These are phyloP conservation scores for Strobilomyces confusus DNA, from an alignment of 768 basidiomycete species.

Conservation along the genomic window DNA sequence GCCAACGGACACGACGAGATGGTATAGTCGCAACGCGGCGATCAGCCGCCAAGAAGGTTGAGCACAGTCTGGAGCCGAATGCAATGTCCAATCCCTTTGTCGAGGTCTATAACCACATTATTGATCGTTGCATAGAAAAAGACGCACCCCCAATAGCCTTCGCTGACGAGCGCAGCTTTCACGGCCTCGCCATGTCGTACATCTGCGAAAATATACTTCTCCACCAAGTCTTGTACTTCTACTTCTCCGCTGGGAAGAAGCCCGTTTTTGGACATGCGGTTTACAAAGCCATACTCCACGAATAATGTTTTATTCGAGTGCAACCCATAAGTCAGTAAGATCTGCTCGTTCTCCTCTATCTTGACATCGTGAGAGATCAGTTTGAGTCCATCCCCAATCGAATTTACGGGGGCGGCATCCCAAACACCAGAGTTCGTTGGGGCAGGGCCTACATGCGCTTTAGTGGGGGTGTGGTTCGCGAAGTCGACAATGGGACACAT, in stretches of 20 bases:
- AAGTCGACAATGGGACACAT: constrained; percentile 90
- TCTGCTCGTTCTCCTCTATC: constrained; percentile 54
- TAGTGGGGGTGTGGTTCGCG: constrained; percentile 64
- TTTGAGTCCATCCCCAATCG: constrained; percentile 44
- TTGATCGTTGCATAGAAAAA: constrained; percentile 1
- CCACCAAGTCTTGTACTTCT: constrained; percentile 54
- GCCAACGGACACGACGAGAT: constrained; percentile 37
- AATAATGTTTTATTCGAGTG: constrained; percentile 78
- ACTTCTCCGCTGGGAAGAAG: constrained; percentile 47
- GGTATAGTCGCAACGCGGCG: constrained; percentile 63
- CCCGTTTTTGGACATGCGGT: constrained; percentile 29
- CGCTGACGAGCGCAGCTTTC: constrained; percentile 48
- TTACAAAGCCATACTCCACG: constrained; percentile 88
- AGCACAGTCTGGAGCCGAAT: constrained; percentile 53
- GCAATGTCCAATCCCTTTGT: constrained; percentile 75
- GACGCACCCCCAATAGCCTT: constrained; percentile 83
- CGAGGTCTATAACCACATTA: not conserved
- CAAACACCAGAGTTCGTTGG: constrained; percentile 35
- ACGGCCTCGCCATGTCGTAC: constrained; percentile 42
- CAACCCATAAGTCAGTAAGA: constrained; percentile 74
- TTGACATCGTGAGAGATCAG: constrained; percentile 42
- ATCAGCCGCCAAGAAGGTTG: constrained; percentile 82
- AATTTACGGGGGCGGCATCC: constrained; percentile 33
- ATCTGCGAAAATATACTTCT: constrained; percentile 45
- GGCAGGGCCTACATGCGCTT: constrained; percentile 43